Base-by-base conservation (phyloP, 345 rosid species). In the Pistacia integerrima region DNA sequence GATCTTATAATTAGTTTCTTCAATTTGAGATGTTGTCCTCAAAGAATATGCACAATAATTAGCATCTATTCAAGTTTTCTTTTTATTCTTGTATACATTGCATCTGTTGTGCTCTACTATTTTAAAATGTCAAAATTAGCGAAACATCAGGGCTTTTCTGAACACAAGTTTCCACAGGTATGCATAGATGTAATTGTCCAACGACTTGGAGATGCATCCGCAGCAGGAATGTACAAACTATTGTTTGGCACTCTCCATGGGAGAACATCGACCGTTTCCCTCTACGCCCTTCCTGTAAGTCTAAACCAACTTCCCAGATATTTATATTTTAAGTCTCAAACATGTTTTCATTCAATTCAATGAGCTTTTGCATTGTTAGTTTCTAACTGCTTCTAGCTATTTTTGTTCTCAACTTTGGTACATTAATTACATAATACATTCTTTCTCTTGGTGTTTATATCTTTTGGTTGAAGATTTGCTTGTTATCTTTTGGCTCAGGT, bases 121-220 rank as follows among this genome's bases (percentile, higher is more conserved):
- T 20, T 41, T 48, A 2, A 73, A 75, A 70, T 81, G 41, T 13
- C 44, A 44, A 44, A 80, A 72, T 65, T 14, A 59, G 78, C 64
- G 51, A 56, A 75, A 62, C 51, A 62, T 58, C 41, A 22, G 14
- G 69, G 46, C 48, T 66, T 38, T 38, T 77, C 46, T 55, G 17
- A 48, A 41, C 52, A 55, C 7, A 3, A 54, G 59, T 62, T 79
- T 36, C 22, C 76, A 80, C 84, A 94, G 97, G 87, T 94, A 48
- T 93, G 97, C 85, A 91, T 93, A 69, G 98, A 94, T 59, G 97
- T 94, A 62, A 83, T 94, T 65, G 93, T 94, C 76, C 97, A 94
- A 81, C 94, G 98, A 66, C 90, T 93, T 8, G 97, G 98, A 79
- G 97, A 94, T 85, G 98, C 98, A 52, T 84, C 97, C 6, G 98